A percentile compares a stretch with the other conserved stretches of the same genome.
These are phyloP conservation scores for Thraustochytrium sp. DNA, from an alignment of 352 stramenopile species.

Conservation along the genomic window DNA sequence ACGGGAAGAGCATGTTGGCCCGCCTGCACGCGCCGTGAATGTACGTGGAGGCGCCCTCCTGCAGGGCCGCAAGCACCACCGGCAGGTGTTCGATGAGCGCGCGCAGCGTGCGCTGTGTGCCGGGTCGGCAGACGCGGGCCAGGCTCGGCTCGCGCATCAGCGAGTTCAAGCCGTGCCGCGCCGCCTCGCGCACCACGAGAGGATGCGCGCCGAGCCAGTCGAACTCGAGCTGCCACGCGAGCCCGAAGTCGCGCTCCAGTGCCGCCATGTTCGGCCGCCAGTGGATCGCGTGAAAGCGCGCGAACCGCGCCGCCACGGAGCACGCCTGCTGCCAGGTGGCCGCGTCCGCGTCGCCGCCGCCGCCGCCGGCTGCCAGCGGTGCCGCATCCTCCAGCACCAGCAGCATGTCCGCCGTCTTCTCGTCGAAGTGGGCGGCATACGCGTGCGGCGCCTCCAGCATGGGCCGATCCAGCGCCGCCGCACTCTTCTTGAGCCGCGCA, in stretches of 20 bases:
- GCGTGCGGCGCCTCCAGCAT: background rate
- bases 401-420: background rate
- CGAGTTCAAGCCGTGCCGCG: background rate
- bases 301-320: slow-evolving; percentile 19
- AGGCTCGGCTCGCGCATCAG: background rate
- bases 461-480: background rate
- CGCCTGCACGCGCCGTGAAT: background rate
- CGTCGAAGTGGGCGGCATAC: background rate
- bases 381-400: slow-evolving; percentile 12
- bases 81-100: background rate
- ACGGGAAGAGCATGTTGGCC: background rate
- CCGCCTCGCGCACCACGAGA: background rate
- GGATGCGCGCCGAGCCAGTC: background rate
- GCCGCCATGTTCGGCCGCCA: background rate
- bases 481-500: background rate
- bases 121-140: background rate
- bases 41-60: background rate
- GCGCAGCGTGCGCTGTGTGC: background rate
- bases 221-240: background rate
- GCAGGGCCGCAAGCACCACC: background rate
- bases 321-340: slow-evolving; percentile 14
- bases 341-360: background rate
- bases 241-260: background rate
- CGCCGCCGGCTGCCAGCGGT: background rate
- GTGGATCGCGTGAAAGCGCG: slow-evolving; percentile 8